Evolutionary conservation across 768 basidiomycete species (phyloP), one percentile per base, ranked within the genome.

Genomic region (Kwoniella heveanensis): DNA sequence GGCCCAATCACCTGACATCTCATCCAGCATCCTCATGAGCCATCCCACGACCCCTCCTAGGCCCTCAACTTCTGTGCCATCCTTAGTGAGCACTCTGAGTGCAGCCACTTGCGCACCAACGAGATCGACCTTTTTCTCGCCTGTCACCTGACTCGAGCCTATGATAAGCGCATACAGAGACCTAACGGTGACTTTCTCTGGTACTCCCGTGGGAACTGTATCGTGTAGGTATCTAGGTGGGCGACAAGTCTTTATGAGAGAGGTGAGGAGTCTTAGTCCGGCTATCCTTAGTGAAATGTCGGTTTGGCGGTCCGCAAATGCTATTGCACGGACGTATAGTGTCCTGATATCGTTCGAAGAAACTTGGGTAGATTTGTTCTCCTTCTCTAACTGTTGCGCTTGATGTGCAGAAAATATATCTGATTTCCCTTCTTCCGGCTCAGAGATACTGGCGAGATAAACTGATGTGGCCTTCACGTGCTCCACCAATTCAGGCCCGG

Each of bases 51-150:
- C 22, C 1, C 75, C 75, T 2, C 60, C 57, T 15, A 70, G 44
- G 1, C 67, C 63, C 15, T 68, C 67, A 8, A 72, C 71, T 21
- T 67, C 57, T 1, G 51, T 55, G 1, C 75, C 75, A 47, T 67
- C 65, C 51, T 68, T 70, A 4, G 73, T 76, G 80, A 97, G 83
- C 17, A 89, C 84, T 79, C 90, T 91, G 86, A 89, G 93, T 78
- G 95, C 91, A 66, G 85, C 85, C 50, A 96, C 92, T 83, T 98
- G 92, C 2, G 69, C 72, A 37, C 66, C 66, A 37, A 76, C 60
- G 24, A 68, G 56, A n/a, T 76, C 72, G 1, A 64, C 48, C 25
- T 48, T 72, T 19, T 24, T 26, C 25, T 64, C 62, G 15, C 25
- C 29, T 13, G 60, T 27, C 2, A 29, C 46, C 19, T 60, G 29